A percentile compares a stretch with the other conserved stretches of the same genome.
phyloP scores from a whole-genome alignment of 2,329 filamentous ascomycete species.

The Pestalotiopsis sp. region DNA sequence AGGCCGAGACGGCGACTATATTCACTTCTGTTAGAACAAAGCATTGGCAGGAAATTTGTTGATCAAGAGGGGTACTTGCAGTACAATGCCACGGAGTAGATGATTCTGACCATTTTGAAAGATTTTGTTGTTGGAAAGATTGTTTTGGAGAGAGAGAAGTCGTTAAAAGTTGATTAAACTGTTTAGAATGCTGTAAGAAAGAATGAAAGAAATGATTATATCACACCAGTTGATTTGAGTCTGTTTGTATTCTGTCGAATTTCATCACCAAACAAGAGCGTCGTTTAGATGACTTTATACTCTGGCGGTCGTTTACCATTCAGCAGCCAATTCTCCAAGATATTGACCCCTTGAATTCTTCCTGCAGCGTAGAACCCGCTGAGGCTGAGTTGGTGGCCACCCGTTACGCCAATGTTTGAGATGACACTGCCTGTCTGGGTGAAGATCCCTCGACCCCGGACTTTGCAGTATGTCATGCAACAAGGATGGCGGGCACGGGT shows the following conservation, averaged over 20 bases:
- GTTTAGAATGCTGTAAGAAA: no score
- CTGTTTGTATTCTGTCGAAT: background rate
- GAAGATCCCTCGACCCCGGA: slow-evolving; percentile 6
- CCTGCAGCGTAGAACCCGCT: background rate
- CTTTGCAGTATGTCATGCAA: slow-evolving; percentile 9
- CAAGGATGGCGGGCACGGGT: background rate
- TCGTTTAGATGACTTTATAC: background rate
- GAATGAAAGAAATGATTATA: no score
- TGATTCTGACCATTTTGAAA: slow-evolving; percentile 9
- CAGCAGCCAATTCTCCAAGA: no score
- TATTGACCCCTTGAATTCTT: slow-evolving; percentile 2
- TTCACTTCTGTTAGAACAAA: background rate
- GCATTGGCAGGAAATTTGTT: background rate
- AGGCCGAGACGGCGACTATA: slow-evolving; percentile 14
- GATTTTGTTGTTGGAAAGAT: background rate
- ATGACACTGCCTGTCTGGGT: slow-evolving; percentile 1
- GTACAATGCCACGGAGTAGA: background rate
- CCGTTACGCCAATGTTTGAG: slow-evolving; percentile 15
- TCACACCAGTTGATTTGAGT: background rate
- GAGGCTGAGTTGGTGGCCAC: slow-evolving; percentile 12
- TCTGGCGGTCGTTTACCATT: background rate
- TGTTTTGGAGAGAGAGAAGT: background rate
- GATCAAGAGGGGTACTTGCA: slow-evolving; percentile 4
- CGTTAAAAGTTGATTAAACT: background rate
- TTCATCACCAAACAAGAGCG: no score